phyloP scores from a whole-genome alignment of 2,329 filamentous ascomycete species.

The Exophiala alcalophila region DNA sequence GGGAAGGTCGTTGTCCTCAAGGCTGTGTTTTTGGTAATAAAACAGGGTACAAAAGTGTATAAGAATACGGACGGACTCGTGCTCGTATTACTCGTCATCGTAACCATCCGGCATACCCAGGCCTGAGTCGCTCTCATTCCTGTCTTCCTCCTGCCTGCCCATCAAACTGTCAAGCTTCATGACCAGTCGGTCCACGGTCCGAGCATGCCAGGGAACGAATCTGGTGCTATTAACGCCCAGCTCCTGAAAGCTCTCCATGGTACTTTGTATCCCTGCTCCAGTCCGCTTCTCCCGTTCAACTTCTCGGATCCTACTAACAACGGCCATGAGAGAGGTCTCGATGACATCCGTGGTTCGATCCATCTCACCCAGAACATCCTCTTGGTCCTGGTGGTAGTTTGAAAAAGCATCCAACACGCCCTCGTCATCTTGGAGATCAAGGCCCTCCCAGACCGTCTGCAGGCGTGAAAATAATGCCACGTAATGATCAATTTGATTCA shows the following conservation, averaged over 20 bases:
- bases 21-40: no score
- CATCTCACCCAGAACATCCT: constrained; percentile 63
- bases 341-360: constrained; percentile 62
- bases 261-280: constrained; percentile 54
- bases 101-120: constrained; percentile 15
- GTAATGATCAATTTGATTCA: constrained; percentile 69
- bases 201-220: constrained; percentile 68
- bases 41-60: no score
- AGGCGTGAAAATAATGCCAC: constrained; percentile 73
- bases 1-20: no score
- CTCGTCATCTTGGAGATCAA: constrained; percentile 78
- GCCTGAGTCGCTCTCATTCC: no score
- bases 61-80: no score
- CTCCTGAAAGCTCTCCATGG: constrained; percentile 60
- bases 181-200: constrained; percentile 76
- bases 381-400: constrained; percentile 70
- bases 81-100: constrained; percentile 19
- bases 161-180: constrained; percentile 76
- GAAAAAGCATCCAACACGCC: constrained; percentile 74
- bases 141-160: constrained; percentile 17
- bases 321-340: constrained; percentile 58
- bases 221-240: constrained; percentile 42
- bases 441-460: constrained; percentile 69
- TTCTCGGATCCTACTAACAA: constrained; percentile 23
- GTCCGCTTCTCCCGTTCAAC: constrained; percentile 23